Conservation (phyloP, 257 asterid species). For the Rehmannia glutinosa region DNA sequence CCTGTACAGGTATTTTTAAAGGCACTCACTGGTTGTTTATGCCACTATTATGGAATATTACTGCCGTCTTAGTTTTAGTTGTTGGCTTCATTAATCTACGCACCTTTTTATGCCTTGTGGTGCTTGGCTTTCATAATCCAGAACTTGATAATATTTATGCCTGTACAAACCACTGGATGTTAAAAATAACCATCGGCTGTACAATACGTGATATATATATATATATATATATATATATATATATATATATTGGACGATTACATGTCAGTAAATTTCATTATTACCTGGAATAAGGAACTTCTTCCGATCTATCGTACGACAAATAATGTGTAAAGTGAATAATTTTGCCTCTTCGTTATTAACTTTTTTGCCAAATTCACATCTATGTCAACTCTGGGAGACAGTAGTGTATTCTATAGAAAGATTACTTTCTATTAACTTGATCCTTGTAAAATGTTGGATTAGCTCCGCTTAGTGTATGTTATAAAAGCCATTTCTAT, state of each 20-base stretch:
- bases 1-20: conserved; percentile 68
- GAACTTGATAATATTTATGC: not conserved
- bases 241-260: conserved; percentile 2
- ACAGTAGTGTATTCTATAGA: not conserved
- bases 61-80: not conserved
- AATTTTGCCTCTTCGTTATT: not conserved
- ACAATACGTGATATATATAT: not conserved
- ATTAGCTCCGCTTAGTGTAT: not conserved
- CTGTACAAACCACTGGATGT: not conserved
- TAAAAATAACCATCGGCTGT: not conserved
- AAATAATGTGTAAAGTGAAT: not conserved
- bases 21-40: conserved; percentile 13
- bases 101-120: not conserved
- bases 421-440: not conserved
- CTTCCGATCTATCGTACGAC: no score
- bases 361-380: not conserved
- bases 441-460: conserved; percentile 10
- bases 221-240: no score
- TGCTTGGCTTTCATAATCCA: not conserved
- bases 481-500: not conserved
- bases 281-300: no score
- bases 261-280: not conserved
- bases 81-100: not conserved
- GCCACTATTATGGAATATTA: not conserved
- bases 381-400: not conserved